Base-by-base conservation (phyloP, 495 filamentous ascomycete species). In the Penicilliopsis zonata region DNA sequence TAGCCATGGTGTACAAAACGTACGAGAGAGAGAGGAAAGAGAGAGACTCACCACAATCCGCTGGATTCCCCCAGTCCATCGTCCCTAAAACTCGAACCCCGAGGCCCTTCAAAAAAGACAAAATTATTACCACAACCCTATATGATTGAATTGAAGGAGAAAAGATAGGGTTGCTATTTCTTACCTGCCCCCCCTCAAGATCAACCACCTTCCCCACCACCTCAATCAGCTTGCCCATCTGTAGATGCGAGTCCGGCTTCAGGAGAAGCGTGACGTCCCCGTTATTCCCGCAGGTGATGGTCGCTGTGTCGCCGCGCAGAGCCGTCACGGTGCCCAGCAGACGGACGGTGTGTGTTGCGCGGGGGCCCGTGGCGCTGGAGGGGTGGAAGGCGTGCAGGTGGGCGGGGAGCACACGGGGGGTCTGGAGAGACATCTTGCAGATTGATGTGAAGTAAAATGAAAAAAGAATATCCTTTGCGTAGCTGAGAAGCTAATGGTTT, bases 131-230 rank as follows among this genome's bases (percentile, higher is more conserved):
- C 16, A n/a, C 13, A 13, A 13, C 9, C n/a, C n/a, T n/a, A n/a
- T n/a, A n/a, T n/a, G 9, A 31, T 20, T 26, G 13, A 19, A 19
- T 30, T 22, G 28, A 6, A 33, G 17, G 29, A 27, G 18, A 9
- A 22, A 29, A 13, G 14, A 13, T 15, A 21, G 6, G 7, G 28
- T 49, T 41, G 29, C 35, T 10, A 30, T 9, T 31, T 8, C 29
- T 26, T 26, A 59, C 54, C 45, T 65, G 63, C 41, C 56, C 58
- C 18, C 45, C 50, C 19, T 62, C 58, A 17, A 63, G 33, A 44
- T 63, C 54, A 36, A 86, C 77, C 34, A 98, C 87, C 57, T 90
- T 95, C 33, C 86, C 92, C 25, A 96, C 78, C 37, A 98, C 59
- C 59, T 98, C 92, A 12, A 81, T 77, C 27, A 81, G 72, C 52